Evolutionary conservation across 139 green algal genomes (phyloP).

Genomic region (Closterium sp.): DNA sequence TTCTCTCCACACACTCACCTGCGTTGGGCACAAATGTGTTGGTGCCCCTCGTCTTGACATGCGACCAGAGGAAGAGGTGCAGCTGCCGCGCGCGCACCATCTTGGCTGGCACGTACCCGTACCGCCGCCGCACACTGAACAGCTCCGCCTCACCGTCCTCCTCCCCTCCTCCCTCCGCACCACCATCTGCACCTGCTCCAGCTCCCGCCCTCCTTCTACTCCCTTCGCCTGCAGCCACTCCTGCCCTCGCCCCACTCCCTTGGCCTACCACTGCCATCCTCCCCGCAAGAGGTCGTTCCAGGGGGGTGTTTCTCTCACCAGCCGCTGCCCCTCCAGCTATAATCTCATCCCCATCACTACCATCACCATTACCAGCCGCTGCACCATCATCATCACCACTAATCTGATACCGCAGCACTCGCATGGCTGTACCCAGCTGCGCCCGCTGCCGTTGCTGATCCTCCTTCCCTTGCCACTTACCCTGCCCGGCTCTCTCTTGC

Average conservation of each 20-base stretch:
- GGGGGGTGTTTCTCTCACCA: too few relatives aligned
- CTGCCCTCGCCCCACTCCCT: too few relatives aligned
- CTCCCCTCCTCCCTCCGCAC: background rate
- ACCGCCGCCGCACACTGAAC: background rate
- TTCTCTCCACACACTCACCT: background rate
- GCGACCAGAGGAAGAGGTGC: conserved; percentile 38
- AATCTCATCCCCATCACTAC: too few relatives aligned
- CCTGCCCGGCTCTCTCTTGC: background rate
- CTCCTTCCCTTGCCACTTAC: background rate
- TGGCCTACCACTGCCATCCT: too few relatives aligned
- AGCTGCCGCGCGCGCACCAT: conserved; percentile 36
- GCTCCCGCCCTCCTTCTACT: too few relatives aligned
- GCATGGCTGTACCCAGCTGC: too few relatives aligned
- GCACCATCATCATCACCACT: too few relatives aligned
- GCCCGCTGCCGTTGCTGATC: background rate
- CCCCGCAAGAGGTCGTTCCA: too few relatives aligned
- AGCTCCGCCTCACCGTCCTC: background rate
- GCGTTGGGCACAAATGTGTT: background rate
- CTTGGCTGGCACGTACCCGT: conserved; percentile 25
- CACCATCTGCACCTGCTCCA: background rate
- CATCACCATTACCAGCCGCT: too few relatives aligned
- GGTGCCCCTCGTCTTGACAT: conserved; percentile 1
- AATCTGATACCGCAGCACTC: too few relatives aligned
- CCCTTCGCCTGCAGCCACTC: too few relatives aligned
- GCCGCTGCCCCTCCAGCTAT: too few relatives aligned